phyloP scores from a whole-genome alignment of 2,329 filamentous ascomycete species.

The Aspergillus bombycis region DNA sequence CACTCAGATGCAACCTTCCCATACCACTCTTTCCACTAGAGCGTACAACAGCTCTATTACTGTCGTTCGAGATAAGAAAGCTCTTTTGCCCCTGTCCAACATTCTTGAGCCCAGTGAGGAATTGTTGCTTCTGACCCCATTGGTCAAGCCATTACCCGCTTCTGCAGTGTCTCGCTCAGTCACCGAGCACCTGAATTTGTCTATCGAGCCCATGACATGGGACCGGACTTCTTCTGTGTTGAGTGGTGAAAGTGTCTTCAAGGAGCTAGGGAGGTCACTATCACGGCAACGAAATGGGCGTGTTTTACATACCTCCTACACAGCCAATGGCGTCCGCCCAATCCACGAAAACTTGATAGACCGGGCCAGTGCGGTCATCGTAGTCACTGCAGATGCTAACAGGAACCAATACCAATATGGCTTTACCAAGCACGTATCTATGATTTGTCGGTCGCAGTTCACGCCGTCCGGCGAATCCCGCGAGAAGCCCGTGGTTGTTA shows the following conservation, averaged over 20 bases:
- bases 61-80: conserved; percentile 85
- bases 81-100: conserved; percentile 78
- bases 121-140: conserved; percentile 81
- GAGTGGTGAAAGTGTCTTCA: conserved; percentile 91
- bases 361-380: conserved; percentile 82
- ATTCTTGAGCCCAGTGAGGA: conserved; percentile 85
- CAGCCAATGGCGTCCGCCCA: conserved; percentile 86
- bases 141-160: conserved; percentile 90
- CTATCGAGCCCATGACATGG: conserved; percentile 59
- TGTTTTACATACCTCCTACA: conserved; percentile 91
- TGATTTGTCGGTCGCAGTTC: conserved; percentile 70
- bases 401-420: conserved; percentile 91
- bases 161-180: conserved; percentile 76
- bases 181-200: conserved; percentile 53
- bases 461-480: conserved; percentile 44
- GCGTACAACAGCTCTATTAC: conserved; percentile 94
- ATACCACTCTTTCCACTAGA: conserved; percentile 77
- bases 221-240: conserved; percentile 69
- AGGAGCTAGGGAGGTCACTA: conserved; percentile 84
- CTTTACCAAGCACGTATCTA: conserved; percentile 93
- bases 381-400: conserved; percentile 92
- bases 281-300: conserved; percentile 84
- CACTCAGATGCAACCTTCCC: conserved; percentile 78
- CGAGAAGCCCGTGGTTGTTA: conserved; percentile 84
- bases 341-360: conserved; percentile 93